These are phyloP conservation scores for Geotrichum fermentans DNA, from an alignment of 1,139 yeast species.

Conservation along the genomic window DNA sequence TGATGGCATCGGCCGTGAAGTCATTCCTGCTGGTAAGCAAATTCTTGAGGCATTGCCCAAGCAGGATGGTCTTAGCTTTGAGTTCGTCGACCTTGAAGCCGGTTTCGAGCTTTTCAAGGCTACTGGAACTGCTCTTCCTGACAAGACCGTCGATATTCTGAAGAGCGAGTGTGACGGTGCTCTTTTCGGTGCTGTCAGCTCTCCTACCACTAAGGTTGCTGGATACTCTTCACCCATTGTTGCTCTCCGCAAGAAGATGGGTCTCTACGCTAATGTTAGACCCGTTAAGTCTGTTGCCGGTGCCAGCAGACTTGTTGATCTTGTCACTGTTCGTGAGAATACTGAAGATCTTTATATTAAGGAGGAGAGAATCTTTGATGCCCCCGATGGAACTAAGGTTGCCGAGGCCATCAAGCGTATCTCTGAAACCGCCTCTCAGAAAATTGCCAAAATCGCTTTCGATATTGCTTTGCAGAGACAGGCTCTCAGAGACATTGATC, in stretches of 20 bases:
- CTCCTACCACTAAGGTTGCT: conserved; percentile 88
- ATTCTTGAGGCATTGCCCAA: conserved; percentile 77
- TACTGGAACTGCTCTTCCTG: conserved; percentile 94
- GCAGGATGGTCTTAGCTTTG: conserved; percentile 69
- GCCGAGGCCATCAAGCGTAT: conserved; percentile 98
- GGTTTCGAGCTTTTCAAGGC: conserved; percentile 90
- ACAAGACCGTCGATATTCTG: conserved; percentile 77
- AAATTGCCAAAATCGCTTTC: conserved; percentile 85
- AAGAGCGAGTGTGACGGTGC: conserved; percentile 91
- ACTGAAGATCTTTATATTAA: conserved; percentile 95
- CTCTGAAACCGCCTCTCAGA: conserved; percentile 76
- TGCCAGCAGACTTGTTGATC: conserved; percentile 80
- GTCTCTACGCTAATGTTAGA: conserved; percentile 92
- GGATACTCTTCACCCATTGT: conserved; percentile 98
- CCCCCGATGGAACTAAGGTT: conserved; percentile 70
- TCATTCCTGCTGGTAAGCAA: conserved; percentile 88
- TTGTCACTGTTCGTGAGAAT: conserved; percentile 97
- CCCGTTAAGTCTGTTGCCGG: conserved; percentile 93
- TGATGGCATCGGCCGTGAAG: conserved; percentile 97
- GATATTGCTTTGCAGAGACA: conserved; percentile 92
- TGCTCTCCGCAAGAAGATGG: conserved; percentile 90
- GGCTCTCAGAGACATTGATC: conserved; percentile 61
- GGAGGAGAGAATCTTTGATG: conserved; percentile 73
- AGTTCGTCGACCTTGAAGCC: conserved; percentile 83
- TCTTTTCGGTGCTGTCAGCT: conserved; percentile 89